Evolutionary conservation across 83 land plant genomes (phyloP).

Genomic region (Thuja plicata): DNA sequence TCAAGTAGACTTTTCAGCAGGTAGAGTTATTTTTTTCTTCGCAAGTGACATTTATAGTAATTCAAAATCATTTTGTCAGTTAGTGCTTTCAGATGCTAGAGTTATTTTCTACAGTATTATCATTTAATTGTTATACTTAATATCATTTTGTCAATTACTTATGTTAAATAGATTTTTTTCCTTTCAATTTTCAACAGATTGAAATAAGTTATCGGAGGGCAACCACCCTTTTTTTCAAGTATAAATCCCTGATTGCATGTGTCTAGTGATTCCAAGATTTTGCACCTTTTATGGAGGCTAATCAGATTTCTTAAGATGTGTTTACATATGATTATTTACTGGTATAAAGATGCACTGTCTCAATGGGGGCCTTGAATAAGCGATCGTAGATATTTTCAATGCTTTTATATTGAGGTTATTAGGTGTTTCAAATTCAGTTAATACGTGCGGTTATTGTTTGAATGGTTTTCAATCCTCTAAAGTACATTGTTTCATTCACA

Average conservation of each 20-base stretch:
- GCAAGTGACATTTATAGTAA: not conserved
- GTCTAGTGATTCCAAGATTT: not conserved
- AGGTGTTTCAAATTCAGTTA: no score
- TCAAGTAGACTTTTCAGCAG: not conserved
- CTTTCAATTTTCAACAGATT: not conserved
- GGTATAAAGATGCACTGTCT: not conserved
- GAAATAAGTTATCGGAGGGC: not conserved
- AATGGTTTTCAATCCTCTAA: no score
- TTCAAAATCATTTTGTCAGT: not conserved
- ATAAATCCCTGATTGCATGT: not conserved
- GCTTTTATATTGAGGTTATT: no score
- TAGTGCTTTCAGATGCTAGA: no score
- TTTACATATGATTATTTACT: not conserved
- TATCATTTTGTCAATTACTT: not conserved
- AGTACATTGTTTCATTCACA: no score
- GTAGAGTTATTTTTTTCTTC: not conserved
- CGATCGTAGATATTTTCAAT: no score
- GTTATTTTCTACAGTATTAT: no score
- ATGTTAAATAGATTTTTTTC: not conserved
- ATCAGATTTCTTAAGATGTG: not conserved
- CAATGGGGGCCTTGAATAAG: not conserved
- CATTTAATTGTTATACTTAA: no score
- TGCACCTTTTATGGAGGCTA: not conserved
- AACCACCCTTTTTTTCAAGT: no score
- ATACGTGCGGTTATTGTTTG: no score